These are phyloP conservation scores for Dendrocalamus latiflorus DNA, from an alignment of 202 grass and related monocot genomes.

Conservation along the genomic window DNA sequence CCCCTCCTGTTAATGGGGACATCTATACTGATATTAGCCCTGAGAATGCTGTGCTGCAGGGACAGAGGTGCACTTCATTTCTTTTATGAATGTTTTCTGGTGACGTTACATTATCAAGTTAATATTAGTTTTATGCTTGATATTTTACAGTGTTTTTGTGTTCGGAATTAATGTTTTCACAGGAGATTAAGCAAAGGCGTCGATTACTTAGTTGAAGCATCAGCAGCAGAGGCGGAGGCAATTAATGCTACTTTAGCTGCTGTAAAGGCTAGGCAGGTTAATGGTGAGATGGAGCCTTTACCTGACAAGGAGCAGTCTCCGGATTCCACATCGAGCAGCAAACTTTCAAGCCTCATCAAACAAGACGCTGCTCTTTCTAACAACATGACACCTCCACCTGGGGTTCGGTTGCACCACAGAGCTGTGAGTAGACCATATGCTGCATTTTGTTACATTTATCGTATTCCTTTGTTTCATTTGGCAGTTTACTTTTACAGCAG, in stretches of 20 bases:
- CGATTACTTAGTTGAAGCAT: conserved; percentile 96
- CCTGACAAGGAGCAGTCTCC: conserved; percentile 59
- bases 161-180: conserved; percentile 26
- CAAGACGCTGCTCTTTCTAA: conserved; percentile 48
- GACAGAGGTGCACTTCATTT: conserved; percentile 59
- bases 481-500: background rate
- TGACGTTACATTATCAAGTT: too few relatives aligned
- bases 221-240: conserved; percentile 94
- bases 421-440: conserved; percentile 61
- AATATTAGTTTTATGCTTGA: too few relatives aligned
- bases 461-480: background rate
- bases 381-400: conserved; percentile 56
- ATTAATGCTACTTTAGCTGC: conserved; percentile 96
- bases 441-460: background rate
- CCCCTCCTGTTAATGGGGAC: too few relatives aligned
- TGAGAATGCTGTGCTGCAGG: conserved; percentile 84
- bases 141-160: conserved; percentile 17
- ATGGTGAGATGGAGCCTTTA: conserved; percentile 69
- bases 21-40: too few relatives aligned
- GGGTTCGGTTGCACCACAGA: conserved; percentile 99
- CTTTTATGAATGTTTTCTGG: too few relatives aligned
- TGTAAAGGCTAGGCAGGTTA: conserved; percentile 85
- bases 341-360: conserved; percentile 81
- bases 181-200: conserved; percentile 95
- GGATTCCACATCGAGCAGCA: conserved; percentile 67